phyloP scores from a whole-genome alignment of 495 filamentous ascomycete species.

The Aspergillus sparsus region DNA sequence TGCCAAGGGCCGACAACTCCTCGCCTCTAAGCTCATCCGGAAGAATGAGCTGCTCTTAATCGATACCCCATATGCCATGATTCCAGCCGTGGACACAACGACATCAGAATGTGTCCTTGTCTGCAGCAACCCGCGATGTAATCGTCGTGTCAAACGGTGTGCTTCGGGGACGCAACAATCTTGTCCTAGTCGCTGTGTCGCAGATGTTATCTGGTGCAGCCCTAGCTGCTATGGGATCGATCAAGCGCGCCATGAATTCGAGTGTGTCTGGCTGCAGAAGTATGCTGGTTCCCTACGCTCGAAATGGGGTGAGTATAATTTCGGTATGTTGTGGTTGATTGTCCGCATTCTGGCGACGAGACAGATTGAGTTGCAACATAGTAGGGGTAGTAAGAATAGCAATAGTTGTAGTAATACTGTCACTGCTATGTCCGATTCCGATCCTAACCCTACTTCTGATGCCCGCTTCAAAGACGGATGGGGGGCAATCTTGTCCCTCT shows the following conservation, averaged over 20 bases:
- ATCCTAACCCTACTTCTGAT: background rate
- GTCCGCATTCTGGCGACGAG: constrained; percentile 39
- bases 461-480: constrained; percentile 28
- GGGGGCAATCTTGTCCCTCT: constrained; percentile 36
- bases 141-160: constrained; percentile 18
- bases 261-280: constrained; percentile 41
- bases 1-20: constrained; percentile 41
- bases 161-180: constrained; percentile 13
- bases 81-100: constrained; percentile 38
- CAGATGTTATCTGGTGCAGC: constrained; percentile 41
- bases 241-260: constrained; percentile 34
- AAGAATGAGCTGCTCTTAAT: constrained; percentile 36
- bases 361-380: constrained; percentile 19
- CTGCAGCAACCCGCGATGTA: constrained; percentile 42
- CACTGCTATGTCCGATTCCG: background rate
- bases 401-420: too few species aligned
- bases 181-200: constrained; percentile 33
- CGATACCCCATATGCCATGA: constrained; percentile 39
- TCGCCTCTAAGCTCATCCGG: constrained; percentile 29
- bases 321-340: constrained; percentile 47
- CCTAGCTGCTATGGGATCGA: constrained; percentile 28
- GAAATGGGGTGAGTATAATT: constrained; percentile 43
- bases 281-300: constrained; percentile 30
- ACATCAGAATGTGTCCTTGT: constrained; percentile 25
- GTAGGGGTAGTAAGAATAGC: too few species aligned